A percentile compares a stretch with the other conserved stretches of the same genome.
phyloP scores from a whole-genome alignment of 495 filamentous ascomycete species.

The Xylona heveae region DNA sequence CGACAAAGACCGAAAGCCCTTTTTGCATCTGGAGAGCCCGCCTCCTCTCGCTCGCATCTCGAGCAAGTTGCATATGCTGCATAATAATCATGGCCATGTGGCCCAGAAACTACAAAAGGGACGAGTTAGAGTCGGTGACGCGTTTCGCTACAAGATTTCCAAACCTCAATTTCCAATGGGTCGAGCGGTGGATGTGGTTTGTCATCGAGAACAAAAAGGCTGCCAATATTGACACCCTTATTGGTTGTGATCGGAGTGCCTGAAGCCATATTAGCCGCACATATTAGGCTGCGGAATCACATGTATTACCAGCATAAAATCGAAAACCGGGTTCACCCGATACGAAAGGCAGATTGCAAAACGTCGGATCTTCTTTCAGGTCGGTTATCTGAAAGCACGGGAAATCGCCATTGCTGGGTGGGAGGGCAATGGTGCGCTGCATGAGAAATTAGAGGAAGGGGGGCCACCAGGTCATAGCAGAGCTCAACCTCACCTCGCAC shows the following conservation, averaged over 20 bases:
- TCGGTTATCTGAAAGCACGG: slow-evolving; percentile 14
- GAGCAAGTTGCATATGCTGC: too few relatives aligned
- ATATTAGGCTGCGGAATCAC: too few relatives aligned
- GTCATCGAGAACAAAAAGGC: slow-evolving; percentile 11
- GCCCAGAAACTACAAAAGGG: too few relatives aligned
- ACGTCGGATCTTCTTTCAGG: slow-evolving; percentile 20
- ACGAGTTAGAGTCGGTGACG: too few relatives aligned
- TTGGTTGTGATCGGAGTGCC: slow-evolving; percentile 10
- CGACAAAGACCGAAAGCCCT: too few relatives aligned
- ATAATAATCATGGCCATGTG: too few relatives aligned
- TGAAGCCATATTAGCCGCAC: too few relatives aligned
- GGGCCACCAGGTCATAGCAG: neutral
- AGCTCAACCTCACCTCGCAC: slow-evolving; percentile 18
- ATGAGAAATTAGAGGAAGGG: too few relatives aligned
- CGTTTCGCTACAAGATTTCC: too few relatives aligned
- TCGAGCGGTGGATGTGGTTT: slow-evolving; percentile 18
- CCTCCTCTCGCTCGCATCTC: too few relatives aligned
- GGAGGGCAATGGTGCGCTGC: slow-evolving; percentile 2
- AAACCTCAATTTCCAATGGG: too few relatives aligned
- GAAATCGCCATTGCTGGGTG: slow-evolving; percentile 1
- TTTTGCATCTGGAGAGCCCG: too few relatives aligned
- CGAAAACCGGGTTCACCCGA: slow-evolving; percentile 15
- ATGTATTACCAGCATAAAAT: slow-evolving; percentile 8
- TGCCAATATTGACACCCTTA: slow-evolving; percentile 11
- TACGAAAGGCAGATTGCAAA: slow-evolving; percentile 21